A percentile compares a stretch with the other conserved stretches of the same genome.
phyloP scores from a whole-genome alignment of 2,329 filamentous ascomycete genomes.

The Sclerotinia borealis region DNA sequence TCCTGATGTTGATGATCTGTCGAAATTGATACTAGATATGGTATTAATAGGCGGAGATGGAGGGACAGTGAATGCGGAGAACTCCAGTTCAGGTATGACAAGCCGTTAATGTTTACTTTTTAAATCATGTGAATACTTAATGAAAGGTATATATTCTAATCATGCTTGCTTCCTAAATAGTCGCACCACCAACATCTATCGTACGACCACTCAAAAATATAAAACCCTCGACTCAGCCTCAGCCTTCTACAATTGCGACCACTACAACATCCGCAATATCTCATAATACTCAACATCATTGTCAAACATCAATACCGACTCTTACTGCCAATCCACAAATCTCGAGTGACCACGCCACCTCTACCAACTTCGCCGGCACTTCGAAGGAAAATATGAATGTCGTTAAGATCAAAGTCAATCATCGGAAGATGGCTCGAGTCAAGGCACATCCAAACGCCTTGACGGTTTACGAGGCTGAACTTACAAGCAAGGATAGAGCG shows the following conservation, averaged over 20 bases:
- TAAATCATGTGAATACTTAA: constrained; percentile 4
- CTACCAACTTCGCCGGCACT: constrained; percentile 2
- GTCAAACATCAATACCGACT: constrained; percentile 9
- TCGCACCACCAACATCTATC: constrained; percentile 7
- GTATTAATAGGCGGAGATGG: neutral
- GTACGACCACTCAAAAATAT: constrained; percentile 7
- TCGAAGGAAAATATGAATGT: constrained; percentile 25
- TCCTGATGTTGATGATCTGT: neutral
- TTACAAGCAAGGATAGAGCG: constrained; percentile 54
- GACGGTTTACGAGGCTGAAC: constrained; percentile 51
- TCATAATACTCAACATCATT: constrained; percentile 1
- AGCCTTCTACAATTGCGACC: constrained; percentile 8
- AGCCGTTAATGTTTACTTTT: neutral
- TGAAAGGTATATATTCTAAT: neutral
- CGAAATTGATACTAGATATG: neutral
- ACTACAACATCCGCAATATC: constrained; percentile 5
- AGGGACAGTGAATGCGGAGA: neutral
- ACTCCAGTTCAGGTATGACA: constrained; percentile 2
- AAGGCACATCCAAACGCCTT: constrained; percentile 31
- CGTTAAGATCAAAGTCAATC: constrained; percentile 15
- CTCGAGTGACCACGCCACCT: constrained; percentile 11
- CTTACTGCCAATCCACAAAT: constrained; percentile 9
- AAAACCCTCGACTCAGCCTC: neutral
- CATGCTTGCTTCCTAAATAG: constrained; percentile 8
- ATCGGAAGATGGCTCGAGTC: constrained; percentile 19